These are phyloP conservation scores for Camillea tinctor DNA, from an alignment of 2,329 filamentous ascomycete genomes.

Conservation along the genomic window DNA sequence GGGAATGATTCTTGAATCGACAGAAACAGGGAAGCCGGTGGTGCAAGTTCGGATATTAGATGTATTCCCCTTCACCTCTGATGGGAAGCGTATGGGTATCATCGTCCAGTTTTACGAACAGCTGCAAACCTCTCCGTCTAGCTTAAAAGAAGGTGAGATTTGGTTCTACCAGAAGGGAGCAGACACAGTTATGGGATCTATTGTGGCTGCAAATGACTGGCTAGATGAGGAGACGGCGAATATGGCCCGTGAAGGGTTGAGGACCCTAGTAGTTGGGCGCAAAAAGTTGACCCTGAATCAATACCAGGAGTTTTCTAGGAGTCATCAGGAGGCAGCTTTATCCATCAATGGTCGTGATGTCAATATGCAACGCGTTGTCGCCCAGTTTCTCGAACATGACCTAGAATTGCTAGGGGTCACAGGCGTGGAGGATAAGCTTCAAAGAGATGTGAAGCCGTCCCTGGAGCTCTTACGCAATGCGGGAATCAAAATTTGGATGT, in stretches of 20 bases:
- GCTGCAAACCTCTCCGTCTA: slow-evolving; percentile 45
- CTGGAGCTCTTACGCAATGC: slow-evolving; percentile 93
- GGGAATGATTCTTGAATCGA: slow-evolving; percentile 77
- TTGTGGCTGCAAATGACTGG: slow-evolving; percentile 96
- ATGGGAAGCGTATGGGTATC: slow-evolving; percentile 97
- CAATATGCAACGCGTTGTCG: slow-evolving; percentile 77
- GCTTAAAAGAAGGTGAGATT: slow-evolving; percentile 69
- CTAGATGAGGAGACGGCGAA: slow-evolving; percentile 98
- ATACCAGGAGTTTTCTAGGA: slow-evolving; percentile 75
- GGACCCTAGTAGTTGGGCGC: slow-evolving; percentile 92
- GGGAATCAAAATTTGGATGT: slow-evolving; percentile 99
- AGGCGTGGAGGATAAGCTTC: slow-evolving; percentile 94
- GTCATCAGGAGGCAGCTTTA: slow-evolving; percentile 77
- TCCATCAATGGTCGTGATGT: slow-evolving; percentile 77
- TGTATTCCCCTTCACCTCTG: slow-evolving; percentile 95
- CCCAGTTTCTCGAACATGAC: slow-evolving; percentile 79
- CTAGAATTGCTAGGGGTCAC: slow-evolving; percentile 95
- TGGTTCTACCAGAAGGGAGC: slow-evolving; percentile 99
- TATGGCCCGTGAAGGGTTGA: slow-evolving; percentile 94
- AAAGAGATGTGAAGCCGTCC: slow-evolving; percentile 92
- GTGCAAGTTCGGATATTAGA: slow-evolving; percentile 88
- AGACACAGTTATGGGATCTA: slow-evolving; percentile 96
- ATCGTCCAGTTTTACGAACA: slow-evolving; percentile 79
- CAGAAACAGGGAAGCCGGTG: slow-evolving; percentile 68
- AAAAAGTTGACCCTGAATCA: slow-evolving; percentile 77